Base-by-base conservation (phyloP, 2,329 filamentous ascomycete genomes). In the Phyllosticta capitalensis region DNA sequence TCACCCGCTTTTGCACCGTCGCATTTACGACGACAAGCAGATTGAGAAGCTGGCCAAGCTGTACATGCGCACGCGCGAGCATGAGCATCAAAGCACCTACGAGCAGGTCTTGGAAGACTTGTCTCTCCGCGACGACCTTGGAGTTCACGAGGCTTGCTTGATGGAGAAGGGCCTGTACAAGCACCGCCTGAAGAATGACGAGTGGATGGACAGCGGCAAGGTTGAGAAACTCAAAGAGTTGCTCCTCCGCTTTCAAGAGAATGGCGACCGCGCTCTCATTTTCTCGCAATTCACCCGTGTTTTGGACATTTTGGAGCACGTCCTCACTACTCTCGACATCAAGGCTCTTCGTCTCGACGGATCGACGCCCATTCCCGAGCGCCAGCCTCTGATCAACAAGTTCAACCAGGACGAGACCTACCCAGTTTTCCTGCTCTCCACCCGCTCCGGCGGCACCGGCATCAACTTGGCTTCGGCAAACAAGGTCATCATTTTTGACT, bases 401-500 rank as follows among this genome's bases (percentile, higher is more conserved):
- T 99, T 95, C 79, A 87, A 90, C 66, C 76, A 83, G 2, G 83
- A 95, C 68, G 75, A 81, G 0, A 79, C 81, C 1, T 95, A 97
- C 56, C 87, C 91, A 0, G 91, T 95, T 0, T 99, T 99, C 73
- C 82, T 99, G 64, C 82, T 99, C 5, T 94, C 89, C 0, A 99
- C 94, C 0, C 92, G 91, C 62, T 92, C 92, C 0, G 94, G 94
- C 56, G 94, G 94, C n/a, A 94, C 92, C 0, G 94, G 94, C 49
- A 95, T 99, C 76, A 99, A 99, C 73, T 76, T 99, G 58, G 94
- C 92, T 7, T 89, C 88, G 38, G 94, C 94, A 4, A 97, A 97
- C 78, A 97, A 96, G 75, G 92, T 99, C 66, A 84, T 99, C 73
- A 94, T 99, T 68, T 96, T 97, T 71, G 94, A 99, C 73, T 88